Conservation (phyloP, 352 stramenopile genomes). For the Pythium graminicola region DNA sequence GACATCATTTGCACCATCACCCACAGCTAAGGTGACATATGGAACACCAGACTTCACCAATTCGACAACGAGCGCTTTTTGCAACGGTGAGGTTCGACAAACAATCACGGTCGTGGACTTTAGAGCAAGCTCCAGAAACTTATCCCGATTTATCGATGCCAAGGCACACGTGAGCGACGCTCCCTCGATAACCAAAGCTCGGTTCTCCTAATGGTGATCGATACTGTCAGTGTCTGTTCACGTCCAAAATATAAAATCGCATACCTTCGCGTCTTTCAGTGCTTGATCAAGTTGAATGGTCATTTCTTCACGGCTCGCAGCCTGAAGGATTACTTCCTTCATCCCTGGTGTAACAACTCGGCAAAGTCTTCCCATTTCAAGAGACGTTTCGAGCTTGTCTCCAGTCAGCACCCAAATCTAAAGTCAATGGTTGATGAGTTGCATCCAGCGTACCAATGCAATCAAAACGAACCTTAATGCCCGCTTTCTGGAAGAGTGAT, state of each 20-base stretch:
- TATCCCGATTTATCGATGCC: slow-evolving; percentile 33
- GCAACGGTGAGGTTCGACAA: slow-evolving; percentile 82
- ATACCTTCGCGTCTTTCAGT: slow-evolving; percentile 38
- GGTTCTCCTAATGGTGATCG: slow-evolving; percentile 30
- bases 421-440: neutral
- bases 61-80: slow-evolving; percentile 91
- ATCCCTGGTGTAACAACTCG: slow-evolving; percentile 64
- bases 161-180: slow-evolving; percentile 72
- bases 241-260: slow-evolving; percentile 35
- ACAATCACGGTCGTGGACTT: slow-evolving; percentile 82
- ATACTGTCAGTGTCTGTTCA: slow-evolving; percentile 42
- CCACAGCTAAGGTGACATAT: slow-evolving; percentile 92
- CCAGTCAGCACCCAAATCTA: slow-evolving; percentile 93
- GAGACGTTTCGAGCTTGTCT: slow-evolving; percentile 93
- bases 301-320: slow-evolving; percentile 38
- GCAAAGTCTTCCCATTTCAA: slow-evolving; percentile 88
- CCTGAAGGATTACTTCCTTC: slow-evolving; percentile 46
- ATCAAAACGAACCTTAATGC: slow-evolving; percentile 84
- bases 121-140: slow-evolving; percentile 64
- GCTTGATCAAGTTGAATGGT: slow-evolving; percentile 47
- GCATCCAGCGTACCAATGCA: neutral
- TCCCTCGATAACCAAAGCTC: slow-evolving; percentile 55
- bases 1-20: slow-evolving; percentile 99
- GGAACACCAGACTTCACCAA: slow-evolving; percentile 84
- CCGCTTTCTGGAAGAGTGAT: slow-evolving; percentile 72